Percentiles rank a stretch among this genome's conserved stretches.
Evolutionary conservation across 768 basidiomycete genomes (phyloP).

Genomic region (Lactifluus echinatus): DNA sequence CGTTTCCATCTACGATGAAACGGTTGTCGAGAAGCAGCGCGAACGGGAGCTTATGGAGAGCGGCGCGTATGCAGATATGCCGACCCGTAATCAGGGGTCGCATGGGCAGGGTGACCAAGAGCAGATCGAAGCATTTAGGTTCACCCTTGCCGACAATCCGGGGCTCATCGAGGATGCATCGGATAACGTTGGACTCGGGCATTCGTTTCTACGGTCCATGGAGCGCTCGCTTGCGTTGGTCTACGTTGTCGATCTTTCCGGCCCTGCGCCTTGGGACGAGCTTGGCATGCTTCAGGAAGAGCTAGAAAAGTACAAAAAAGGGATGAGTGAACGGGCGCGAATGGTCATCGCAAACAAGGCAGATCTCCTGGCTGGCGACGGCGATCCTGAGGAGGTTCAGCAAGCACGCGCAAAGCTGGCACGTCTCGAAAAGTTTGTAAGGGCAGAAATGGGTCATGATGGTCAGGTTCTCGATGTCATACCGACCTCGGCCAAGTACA

Average conservation of each 20-base stretch:
- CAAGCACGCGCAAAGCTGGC: conserved; percentile 50
- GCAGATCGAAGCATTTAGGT: conserved; percentile 63
- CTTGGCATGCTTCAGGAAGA: conserved; percentile 68
- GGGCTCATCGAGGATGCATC: conserved; percentile 82
- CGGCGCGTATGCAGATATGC: conserved; percentile 43
- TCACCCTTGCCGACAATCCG: conserved; percentile 96
- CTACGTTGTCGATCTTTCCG: conserved; percentile 86
- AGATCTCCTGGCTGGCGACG: conserved; percentile 56
- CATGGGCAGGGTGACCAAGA: conserved; percentile 15
- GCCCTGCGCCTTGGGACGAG: conserved; percentile 68
- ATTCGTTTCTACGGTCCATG: conserved; percentile 88
- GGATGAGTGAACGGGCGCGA: conserved; percentile 66
- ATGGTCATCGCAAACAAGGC: conserved; percentile 95
- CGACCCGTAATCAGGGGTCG: conserved; percentile 40
- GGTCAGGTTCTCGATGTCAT: conserved; percentile 54
- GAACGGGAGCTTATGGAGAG: conserved; percentile 38
- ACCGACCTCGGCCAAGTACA: conserved; percentile 78
- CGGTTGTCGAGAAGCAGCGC: conserved; percentile 42
- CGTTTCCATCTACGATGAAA: conserved; percentile 56
- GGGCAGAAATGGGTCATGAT: conserved; percentile 34
- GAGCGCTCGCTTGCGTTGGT: conserved; percentile 85
- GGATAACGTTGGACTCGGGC: conserved; percentile 86
- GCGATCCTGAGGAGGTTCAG: conserved; percentile 34
- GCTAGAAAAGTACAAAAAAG: conserved; percentile 71
- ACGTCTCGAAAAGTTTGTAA: conserved; percentile 49